Evolutionary conservation across 2,329 filamentous ascomycete genomes (phyloP), one percentile per base, ranked within the genome.

Genomic region (Talaromyces piceae): DNA sequence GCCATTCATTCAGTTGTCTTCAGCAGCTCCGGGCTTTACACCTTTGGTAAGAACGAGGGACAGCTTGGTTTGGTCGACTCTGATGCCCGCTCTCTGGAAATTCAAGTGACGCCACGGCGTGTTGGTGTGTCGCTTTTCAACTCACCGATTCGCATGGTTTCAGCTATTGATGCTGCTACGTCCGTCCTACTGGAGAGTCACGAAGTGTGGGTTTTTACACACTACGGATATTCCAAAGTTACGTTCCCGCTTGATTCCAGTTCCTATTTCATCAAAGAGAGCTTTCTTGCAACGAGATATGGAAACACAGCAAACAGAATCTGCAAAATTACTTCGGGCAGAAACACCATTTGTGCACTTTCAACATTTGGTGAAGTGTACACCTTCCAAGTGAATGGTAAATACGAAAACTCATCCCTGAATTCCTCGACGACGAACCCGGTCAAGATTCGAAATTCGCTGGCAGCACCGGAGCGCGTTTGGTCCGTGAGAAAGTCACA

Each of bases 51-150:
- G 61, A 98, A 97, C 61, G 83, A 90, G 59, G 93, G 93, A 1
- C 93, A 98, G 66, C 79, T 98, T 44, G 93, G 90, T 4, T 78
- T 98, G 49, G 90, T 96, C 72, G 93, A 96, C 66, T 91, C 93
- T 0, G 91, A 97, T 69, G 94, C 93, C 23, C 83, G 91, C 43
- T 96, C 90, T 0, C 78, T 97, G 4, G 88, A 93, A 59, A 73
- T 86, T n/a, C 93, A 97, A 63, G 72, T 79, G 18, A 83, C 81
- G 0, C 93, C 93, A 22, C 82, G 93, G 44, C 91, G 87, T 63
- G 91, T 98, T 41, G 91, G 89, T 0, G 88, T 89, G 0, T 93
- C 90, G 0, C 76, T 95, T 1, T 87, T 93, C 62, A 80, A 77
- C 50, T 81, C 82, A 3, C 64, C 77, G 0, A 95, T 98, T 48